Conservation (phyloP, 768 basidiomycete genomes). For the Tylopilus felleus region DNA sequence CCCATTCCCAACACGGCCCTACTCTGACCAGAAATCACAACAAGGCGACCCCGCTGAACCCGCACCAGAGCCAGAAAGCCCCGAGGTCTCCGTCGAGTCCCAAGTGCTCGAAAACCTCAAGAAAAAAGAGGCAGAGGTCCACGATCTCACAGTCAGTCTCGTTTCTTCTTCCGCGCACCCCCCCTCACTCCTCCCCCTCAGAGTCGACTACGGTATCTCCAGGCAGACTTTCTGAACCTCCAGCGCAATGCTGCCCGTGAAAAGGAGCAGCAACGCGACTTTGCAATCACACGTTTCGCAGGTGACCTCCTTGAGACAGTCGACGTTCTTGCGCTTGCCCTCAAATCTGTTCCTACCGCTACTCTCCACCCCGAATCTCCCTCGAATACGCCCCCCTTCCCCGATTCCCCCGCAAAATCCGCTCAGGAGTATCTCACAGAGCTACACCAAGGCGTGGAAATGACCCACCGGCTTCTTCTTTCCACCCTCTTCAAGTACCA, state of each 20-base stretch:
- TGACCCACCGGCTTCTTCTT: constrained; percentile 87
- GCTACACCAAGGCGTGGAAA: constrained; percentile 81
- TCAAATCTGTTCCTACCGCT: constrained; percentile 69
- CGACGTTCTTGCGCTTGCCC: constrained; percentile 82
- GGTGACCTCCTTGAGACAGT: constrained; percentile 85
- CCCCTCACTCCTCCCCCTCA: constrained; percentile 31
- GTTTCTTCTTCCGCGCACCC: not conserved
- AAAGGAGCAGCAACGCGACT: constrained; percentile 89
- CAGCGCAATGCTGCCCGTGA: constrained; percentile 90
- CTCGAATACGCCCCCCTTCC: constrained; percentile 24
- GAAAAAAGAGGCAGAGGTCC: constrained; percentile 75
- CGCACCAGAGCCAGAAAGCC: constrained; percentile 14
- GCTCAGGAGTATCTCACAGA: constrained; percentile 60
- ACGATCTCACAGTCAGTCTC: constrained; percentile 74
- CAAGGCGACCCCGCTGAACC: constrained; percentile 12
- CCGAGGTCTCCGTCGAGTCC: constrained; percentile 33
- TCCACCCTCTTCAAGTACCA: constrained; percentile 91
- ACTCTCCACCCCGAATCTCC: constrained; percentile 35
- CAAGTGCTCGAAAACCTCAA: constrained; percentile 57
- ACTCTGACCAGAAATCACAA: constrained; percentile 54
- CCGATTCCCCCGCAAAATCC: constrained; percentile 44
- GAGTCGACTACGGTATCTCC: constrained; percentile 86
- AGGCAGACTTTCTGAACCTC: constrained; percentile 94
- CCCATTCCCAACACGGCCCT: constrained; percentile 40
- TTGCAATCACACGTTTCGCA: constrained; percentile 90